phyloP scores from a whole-genome alignment of 805 yeast genomes.

The Wickerhamomyces bisporus region DNA sequence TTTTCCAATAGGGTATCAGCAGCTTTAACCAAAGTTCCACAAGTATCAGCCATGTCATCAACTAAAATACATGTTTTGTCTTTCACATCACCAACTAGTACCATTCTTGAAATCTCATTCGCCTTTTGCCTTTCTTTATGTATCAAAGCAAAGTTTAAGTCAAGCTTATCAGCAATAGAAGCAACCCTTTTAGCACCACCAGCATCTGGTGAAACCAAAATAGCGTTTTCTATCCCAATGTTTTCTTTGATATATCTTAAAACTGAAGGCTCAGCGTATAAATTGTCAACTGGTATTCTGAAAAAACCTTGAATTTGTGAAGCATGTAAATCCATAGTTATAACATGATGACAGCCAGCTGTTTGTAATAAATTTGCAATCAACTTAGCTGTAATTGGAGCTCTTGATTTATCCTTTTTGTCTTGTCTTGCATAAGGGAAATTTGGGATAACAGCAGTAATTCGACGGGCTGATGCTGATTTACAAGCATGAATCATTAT shows the following conservation, averaged over 20 bases:
- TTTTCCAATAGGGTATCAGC: constrained; percentile 78
- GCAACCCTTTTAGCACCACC: constrained; percentile 99
- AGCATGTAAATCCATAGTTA: constrained; percentile 96
- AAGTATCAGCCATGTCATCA: constrained; percentile 98
- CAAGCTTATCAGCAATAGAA: constrained; percentile 85
- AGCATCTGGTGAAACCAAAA: constrained; percentile 95
- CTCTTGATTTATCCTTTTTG: constrained; percentile 91
- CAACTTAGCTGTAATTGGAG: constrained; percentile 93
- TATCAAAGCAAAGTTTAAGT: constrained; percentile 88
- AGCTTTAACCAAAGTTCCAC: constrained; percentile 95
- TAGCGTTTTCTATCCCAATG: constrained; percentile 50
- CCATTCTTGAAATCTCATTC: constrained; percentile 93
- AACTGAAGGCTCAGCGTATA: constrained; percentile 92
- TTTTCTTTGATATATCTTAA: constrained; percentile 72
- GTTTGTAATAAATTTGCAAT: constrained; percentile 88
- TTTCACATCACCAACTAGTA: constrained; percentile 89
- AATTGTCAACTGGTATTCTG: constrained; percentile 90
- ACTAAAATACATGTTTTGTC: constrained; percentile 79
- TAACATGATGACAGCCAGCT: constrained; percentile 93
- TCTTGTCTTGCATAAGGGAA: constrained; percentile 98
- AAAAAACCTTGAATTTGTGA: constrained; percentile 97
- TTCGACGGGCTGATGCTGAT: constrained; percentile 90
- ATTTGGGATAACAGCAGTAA: constrained; percentile 92
- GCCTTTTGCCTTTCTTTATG: constrained; percentile 96
- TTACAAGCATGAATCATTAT: constrained; percentile 92